Base-by-base conservation (phyloP, 2,329 filamentous ascomycete genomes). In the Amphichorda felina region DNA sequence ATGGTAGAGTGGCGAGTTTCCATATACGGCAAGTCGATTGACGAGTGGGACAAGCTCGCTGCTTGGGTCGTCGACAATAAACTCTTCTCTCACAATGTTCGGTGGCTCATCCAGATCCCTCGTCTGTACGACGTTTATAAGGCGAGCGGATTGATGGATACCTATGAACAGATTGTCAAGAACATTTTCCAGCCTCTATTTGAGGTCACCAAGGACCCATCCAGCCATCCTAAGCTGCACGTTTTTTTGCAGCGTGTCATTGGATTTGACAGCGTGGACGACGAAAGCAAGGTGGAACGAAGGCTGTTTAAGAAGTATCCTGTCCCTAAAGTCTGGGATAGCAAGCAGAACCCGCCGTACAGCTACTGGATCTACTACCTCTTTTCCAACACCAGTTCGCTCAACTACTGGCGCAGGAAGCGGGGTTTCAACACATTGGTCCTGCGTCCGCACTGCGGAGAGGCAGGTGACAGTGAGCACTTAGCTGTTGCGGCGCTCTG, bases 1-100 rank as follows among this genome's bases (percentile, higher is more conserved):
- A 95, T 98, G 83, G 91, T 91, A 2, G 91, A 98, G 62, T 98
- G 93, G 88, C 86, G 91, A 30, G 94, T 98, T 45, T 95, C 88
- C 17, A 86, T 98, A 43, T 98, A 98, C 50, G 91, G 91, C 42
- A 83, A 86, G 53, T 82, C 82, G 3, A 70, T 94, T 28, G 80
- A 94, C 42, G 91, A 98, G 57, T 98, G 91, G 91, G 89, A 96
- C 52, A 98, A 94, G 53, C 74, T 98, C 35, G 91, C 91, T 4
- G 85, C 83, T 3, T 98, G 91, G 91, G 87, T 98, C 7, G 78
- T 96, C 13, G 89, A 96, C 63, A 94, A 96, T 66, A 96, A 95
- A 61, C 70, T 98, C 29, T 94, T 94, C 59, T 96, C 89, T 2
- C 89, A 91, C 53, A 98, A 98, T 54, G 85, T 98, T 33, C 82